A percentile compares a stretch with the other conserved stretches of the same genome.
Conservation (phyloP, 495 filamentous ascomycete species). For the Neurospora terricola region DNA sequence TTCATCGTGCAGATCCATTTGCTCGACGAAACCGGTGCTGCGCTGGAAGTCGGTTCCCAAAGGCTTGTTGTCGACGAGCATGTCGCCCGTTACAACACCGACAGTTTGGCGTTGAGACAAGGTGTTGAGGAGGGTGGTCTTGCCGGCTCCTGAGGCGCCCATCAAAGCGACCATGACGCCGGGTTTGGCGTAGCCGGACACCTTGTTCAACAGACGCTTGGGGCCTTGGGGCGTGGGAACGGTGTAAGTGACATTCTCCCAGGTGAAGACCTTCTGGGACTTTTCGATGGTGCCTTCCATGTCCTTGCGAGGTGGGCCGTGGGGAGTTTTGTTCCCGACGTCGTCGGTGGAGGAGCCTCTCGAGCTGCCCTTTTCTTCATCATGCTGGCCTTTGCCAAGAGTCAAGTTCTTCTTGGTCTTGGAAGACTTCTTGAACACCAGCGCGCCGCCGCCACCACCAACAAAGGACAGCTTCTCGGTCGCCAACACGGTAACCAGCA, state of each 20-base stretch:
- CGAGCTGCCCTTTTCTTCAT: conserved; percentile 36
- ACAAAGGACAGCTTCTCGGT: conserved; percentile 44
- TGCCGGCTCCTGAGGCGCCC: conserved; percentile 78
- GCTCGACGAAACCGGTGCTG: conserved; percentile 75
- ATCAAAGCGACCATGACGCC: conserved; percentile 73
- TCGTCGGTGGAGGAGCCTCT: conserved; percentile 13
- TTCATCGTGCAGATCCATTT: conserved; percentile 76
- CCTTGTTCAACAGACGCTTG: conserved; percentile 50
- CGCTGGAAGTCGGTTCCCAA: conserved; percentile 67
- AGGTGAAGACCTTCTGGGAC: conserved; percentile 42
- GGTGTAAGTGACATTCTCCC: conserved; percentile 52
- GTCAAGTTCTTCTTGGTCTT: conserved; percentile 21
- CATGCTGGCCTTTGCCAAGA: background rate
- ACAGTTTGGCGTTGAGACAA: conserved; percentile 66
- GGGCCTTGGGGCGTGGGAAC: conserved; percentile 55
- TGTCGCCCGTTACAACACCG: conserved; percentile 62
- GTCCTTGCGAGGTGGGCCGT: conserved; percentile 32
- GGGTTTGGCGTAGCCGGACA: conserved; percentile 71
- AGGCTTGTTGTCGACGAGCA: conserved; percentile 67
- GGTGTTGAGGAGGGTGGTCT: conserved; percentile 56
- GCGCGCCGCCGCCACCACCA: conserved; percentile 21
- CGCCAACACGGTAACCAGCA: conserved; percentile 54
- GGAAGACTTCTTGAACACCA: conserved; percentile 25
- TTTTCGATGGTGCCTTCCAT: conserved; percentile 13
- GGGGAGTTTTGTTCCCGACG: conserved; percentile 14